phyloP scores from a whole-genome alignment of 2,329 filamentous ascomycete species.

The Talaromyces sp. region DNA sequence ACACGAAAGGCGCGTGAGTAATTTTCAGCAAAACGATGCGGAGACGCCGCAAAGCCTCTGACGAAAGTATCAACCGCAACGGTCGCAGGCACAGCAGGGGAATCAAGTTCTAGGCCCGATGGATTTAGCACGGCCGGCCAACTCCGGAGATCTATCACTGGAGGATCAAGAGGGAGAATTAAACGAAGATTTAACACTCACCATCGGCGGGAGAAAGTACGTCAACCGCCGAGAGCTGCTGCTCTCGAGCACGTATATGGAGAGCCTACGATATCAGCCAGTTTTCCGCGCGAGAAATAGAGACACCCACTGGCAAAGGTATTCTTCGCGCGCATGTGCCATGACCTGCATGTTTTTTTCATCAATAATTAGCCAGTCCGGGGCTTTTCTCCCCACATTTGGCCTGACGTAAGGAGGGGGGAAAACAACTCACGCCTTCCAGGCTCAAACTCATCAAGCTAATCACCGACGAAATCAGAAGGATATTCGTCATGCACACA shows the following conservation, averaged over 20 bases:
- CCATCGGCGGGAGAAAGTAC: slow-evolving; percentile 43
- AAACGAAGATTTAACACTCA: slow-evolving; percentile 16
- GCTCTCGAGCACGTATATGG: slow-evolving; percentile 40
- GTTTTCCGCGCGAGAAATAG: not conserved
- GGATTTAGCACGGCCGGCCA: not conserved
- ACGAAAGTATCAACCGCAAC: slow-evolving; percentile 51
- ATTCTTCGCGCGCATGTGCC: slow-evolving; percentile 56
- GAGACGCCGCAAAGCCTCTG: slow-evolving; percentile 47
- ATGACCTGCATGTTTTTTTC: slow-evolving; percentile 43
- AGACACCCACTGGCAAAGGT: slow-evolving; percentile 50
- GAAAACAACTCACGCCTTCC: slow-evolving; percentile 41
- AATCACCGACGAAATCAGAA: slow-evolving; percentile 55
- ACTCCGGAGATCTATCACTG: not conserved
- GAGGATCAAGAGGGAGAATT: not conserved
- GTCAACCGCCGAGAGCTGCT: slow-evolving; percentile 42
- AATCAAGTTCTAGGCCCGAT: slow-evolving; percentile 48
- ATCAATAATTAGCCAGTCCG: not conserved
- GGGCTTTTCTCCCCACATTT: not conserved
- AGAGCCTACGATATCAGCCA: slow-evolving; percentile 24
- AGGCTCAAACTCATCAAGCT: slow-evolving; percentile 54
- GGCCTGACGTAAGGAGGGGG: not conserved
- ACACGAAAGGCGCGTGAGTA: slow-evolving; percentile 54
- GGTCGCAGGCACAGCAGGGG: slow-evolving; percentile 52
- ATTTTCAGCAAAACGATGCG: slow-evolving; percentile 55
- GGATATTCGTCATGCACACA: slow-evolving; percentile 55